These are phyloP conservation scores for Sordariomycetes sp. DNA, from an alignment of 2,329 filamentous ascomycete species.

Conservation along the genomic window DNA sequence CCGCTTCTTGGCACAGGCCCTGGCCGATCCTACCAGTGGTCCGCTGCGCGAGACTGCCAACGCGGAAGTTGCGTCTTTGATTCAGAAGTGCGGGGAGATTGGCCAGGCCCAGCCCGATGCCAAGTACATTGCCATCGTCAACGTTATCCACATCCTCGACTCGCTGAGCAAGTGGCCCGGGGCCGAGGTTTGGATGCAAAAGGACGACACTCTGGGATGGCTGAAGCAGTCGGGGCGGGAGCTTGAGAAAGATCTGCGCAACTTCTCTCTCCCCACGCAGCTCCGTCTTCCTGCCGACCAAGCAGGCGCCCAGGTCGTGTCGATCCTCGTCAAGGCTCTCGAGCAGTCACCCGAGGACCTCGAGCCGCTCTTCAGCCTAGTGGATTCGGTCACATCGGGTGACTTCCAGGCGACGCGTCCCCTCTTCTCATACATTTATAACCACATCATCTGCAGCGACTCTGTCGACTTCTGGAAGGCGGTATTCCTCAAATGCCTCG, in stretches of 20 bases:
- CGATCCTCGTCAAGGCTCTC: conserved; percentile 71
- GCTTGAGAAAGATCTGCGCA: conserved; percentile 60
- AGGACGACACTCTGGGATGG: conserved; percentile 46
- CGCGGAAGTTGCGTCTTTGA: conserved; percentile 58
- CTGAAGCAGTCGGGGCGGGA: conserved; percentile 59
- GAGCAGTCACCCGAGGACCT: conserved; percentile 61
- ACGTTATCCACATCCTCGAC: conserved; percentile 74
- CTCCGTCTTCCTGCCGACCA: conserved; percentile 81
- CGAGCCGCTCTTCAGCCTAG: conserved; percentile 71
- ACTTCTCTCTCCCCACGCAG: conserved; percentile 53
- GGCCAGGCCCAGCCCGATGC: conserved; percentile 56
- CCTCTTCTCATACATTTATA: conserved; percentile 74
- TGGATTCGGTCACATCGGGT: conserved; percentile 72
- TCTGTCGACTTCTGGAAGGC: conserved; percentile 78
- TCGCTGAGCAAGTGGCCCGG: conserved; percentile 58
- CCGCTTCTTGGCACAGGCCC: conserved; percentile 77
- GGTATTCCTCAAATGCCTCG: conserved; percentile 72
- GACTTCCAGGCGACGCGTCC: conserved; percentile 67
- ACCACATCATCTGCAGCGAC: conserved; percentile 68
- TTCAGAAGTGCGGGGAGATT: conserved; percentile 51
- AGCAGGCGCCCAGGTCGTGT: conserved; percentile 76
- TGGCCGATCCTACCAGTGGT: conserved; percentile 62
- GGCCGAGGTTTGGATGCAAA: conserved; percentile 59
- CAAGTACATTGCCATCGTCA: conserved; percentile 58
- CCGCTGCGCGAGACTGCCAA: conserved; percentile 63